Evolutionary conservation across 768 basidiomycete genomes (phyloP).

Genomic region (Neoboletus magnificus): DNA sequence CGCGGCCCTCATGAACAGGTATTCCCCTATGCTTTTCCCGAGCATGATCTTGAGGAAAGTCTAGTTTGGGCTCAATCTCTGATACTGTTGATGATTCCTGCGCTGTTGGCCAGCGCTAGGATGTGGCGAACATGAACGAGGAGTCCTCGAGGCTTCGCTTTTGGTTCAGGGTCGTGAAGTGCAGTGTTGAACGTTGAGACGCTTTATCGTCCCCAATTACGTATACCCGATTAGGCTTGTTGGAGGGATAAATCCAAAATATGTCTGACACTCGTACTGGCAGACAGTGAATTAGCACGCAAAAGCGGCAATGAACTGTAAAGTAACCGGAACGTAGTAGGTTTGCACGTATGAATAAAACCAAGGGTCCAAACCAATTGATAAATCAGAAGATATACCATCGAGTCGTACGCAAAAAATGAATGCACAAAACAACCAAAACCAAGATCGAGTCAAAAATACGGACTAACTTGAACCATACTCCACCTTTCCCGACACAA

Average conservation of each 20-base stretch:
- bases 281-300: not conserved
- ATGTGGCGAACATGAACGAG: not conserved
- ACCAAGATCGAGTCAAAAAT: not conserved
- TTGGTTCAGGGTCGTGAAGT: not conserved
- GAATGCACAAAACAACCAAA: not conserved
- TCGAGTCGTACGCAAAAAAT: not conserved
- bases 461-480: not conserved
- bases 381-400: not conserved
- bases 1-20: constrained; percentile 47
- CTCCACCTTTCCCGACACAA: not conserved
- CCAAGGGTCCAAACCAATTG: not conserved
- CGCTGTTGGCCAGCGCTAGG: not conserved
- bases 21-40: constrained; percentile 47
- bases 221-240: too few species aligned
- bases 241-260: not conserved
- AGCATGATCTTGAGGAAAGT: constrained; percentile 36
- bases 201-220: too few species aligned
- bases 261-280: not conserved
- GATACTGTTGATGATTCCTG: too few species aligned
- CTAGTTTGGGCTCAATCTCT: not conserved
- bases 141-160: not conserved
- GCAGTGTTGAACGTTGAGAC: too few species aligned
- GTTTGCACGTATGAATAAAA: not conserved
- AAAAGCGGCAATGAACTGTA: not conserved
- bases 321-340: not conserved